Evolutionary conservation across 2,329 filamentous ascomycete genomes (phyloP).

Genomic region (Xylaria sp.): DNA sequence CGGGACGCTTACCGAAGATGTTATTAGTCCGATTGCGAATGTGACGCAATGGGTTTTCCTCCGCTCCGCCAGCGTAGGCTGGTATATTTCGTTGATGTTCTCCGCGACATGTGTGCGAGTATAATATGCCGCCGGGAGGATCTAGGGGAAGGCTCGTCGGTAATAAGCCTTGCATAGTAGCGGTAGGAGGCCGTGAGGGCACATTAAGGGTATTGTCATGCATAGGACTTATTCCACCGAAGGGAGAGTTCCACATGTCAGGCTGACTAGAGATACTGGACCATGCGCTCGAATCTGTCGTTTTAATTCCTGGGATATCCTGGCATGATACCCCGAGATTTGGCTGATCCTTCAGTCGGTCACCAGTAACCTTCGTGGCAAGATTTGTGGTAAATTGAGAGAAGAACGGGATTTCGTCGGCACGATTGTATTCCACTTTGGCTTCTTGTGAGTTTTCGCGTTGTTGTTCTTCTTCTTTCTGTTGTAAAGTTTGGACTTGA

Average conservation of each 20-base stretch:
- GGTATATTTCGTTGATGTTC: background rate
- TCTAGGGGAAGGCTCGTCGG: background rate
- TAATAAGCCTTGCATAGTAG: background rate
- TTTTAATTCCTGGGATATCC: background rate
- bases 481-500: constrained; percentile 13
- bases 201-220: background rate
- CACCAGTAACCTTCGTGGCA: background rate
- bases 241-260: constrained; percentile 2
- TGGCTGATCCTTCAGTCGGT: background rate
- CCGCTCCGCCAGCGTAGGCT: background rate
- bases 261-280: background rate
- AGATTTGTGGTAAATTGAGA: background rate
- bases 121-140: background rate
- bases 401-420: background rate
- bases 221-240: background rate
- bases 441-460: background rate
- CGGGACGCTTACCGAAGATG: background rate
- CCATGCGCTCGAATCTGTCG: background rate
- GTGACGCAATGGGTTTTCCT: background rate
- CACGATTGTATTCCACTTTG: background rate
- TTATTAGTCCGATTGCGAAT: background rate
- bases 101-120: background rate
- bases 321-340: background rate
- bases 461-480: constrained; percentile 16
- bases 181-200: background rate